These are phyloP conservation scores for Cucurbita ficifolia DNA, from an alignment of 306 rosid species.

Conservation along the genomic window DNA sequence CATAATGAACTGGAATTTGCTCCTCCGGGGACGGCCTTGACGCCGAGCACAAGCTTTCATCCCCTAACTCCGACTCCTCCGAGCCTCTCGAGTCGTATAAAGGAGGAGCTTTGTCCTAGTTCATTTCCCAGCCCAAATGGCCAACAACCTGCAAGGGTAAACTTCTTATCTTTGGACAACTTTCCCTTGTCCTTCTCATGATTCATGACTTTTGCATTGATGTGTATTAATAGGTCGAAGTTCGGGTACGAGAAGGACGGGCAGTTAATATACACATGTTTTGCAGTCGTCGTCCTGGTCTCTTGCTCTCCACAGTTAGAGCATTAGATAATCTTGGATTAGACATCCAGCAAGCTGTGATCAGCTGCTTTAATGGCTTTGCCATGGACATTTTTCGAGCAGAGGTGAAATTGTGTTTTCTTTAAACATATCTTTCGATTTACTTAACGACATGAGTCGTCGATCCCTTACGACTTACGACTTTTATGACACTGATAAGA, in stretches of 20 bases:
- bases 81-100: slow-evolving; percentile 62
- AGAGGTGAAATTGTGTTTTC: slow-evolving; percentile 41
- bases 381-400: slow-evolving; percentile 94
- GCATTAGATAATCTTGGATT: slow-evolving; percentile 82
- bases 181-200: background rate
- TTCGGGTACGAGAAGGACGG: slow-evolving; percentile 78
- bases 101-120: slow-evolving; percentile 78
- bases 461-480: background rate
- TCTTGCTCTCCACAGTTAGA: slow-evolving; percentile 78
- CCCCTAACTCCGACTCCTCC: slow-evolving; percentile 79
- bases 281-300: slow-evolving; percentile 83
- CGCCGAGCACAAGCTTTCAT: slow-evolving; percentile 56
- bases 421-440: too few species aligned
- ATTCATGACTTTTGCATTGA: background rate
- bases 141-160: slow-evolving; percentile 84
- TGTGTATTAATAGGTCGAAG: slow-evolving; percentile 58
- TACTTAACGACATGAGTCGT: background rate
- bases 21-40: slow-evolving; percentile 47
- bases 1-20: slow-evolving; percentile 77
- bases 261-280: slow-evolving; percentile 97
- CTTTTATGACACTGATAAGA: background rate
- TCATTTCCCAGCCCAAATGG: slow-evolving; percentile 66
- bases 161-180: background rate
- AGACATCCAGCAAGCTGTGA: slow-evolving; percentile 96
- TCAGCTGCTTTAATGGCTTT: slow-evolving; percentile 94